phyloP scores from a whole-genome alignment of 768 basidiomycete species.

The Kwoniella sp. region DNA sequence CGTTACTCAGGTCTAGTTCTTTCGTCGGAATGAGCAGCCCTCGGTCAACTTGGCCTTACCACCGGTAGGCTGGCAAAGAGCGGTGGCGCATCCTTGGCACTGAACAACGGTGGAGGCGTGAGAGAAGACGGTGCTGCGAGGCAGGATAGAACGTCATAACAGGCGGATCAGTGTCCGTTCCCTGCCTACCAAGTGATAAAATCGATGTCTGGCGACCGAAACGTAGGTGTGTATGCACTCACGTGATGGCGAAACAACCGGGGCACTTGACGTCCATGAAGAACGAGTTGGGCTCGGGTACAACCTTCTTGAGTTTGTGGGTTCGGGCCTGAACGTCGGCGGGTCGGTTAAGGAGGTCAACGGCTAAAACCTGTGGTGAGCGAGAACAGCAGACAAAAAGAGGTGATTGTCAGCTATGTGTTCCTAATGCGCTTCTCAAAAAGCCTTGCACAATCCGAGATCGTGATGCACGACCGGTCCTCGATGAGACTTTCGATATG shows the following conservation, averaged over 20 bases:
- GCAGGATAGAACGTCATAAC: no score
- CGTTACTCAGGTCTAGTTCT: conserved; percentile 59
- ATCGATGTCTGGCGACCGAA: neutral
- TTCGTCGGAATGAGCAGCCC: conserved; percentile 97
- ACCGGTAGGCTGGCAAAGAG: conserved; percentile 97
- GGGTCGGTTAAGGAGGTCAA: conserved; percentile 97
- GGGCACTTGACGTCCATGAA: conserved; percentile 99
- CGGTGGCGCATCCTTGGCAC: conserved; percentile 87
- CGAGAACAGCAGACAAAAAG: neutral
- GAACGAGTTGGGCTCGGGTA: conserved; percentile 97
- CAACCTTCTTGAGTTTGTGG: conserved; percentile 99
- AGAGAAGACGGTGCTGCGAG: conserved; percentile 97
- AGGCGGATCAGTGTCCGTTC: no score
- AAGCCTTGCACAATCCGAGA: no score
- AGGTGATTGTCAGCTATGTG: neutral
- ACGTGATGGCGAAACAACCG: conserved; percentile 61
- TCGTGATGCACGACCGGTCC: no score
- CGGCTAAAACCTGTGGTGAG: conserved; percentile 75
- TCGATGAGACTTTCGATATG: no score
- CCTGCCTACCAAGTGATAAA: no score
- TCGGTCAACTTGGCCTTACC: conserved; percentile 97
- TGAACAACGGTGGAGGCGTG: conserved; percentile 97
- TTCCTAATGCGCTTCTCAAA: neutral
- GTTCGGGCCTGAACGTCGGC: conserved; percentile 78
- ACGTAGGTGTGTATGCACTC: conserved; percentile 22